Conservation (phyloP, 129 eudicot genomes). For the Glebionis coronaria region DNA sequence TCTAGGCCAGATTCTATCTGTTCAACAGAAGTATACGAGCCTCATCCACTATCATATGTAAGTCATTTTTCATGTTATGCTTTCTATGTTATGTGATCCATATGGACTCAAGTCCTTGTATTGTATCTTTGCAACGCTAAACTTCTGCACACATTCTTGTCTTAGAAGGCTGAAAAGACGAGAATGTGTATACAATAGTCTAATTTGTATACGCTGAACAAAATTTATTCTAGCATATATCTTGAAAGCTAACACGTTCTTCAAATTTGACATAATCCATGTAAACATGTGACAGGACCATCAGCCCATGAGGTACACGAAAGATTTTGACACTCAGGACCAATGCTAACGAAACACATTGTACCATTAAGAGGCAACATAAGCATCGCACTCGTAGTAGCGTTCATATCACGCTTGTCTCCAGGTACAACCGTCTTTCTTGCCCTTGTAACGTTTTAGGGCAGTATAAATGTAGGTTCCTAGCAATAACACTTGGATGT, state of each 20-base stretch:
- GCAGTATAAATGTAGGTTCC: background rate
- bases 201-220: no score
- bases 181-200: no score
- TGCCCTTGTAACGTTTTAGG: background rate
- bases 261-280: background rate
- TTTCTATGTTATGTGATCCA: no score
- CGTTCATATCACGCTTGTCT: conserved; percentile 42
- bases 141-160: no score
- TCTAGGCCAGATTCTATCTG: conserved; percentile 30
- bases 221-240: background rate
- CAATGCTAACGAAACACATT: conserved; percentile 33
- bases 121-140: no score
- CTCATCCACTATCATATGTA: conserved; percentile 39
- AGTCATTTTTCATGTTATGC: conserved; percentile 29
- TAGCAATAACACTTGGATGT: conserved; percentile 2
- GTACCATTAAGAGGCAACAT: conserved; percentile 21
- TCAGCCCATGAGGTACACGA: conserved; percentile 20
- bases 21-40: conserved; percentile 31
- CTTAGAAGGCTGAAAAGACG: no score
- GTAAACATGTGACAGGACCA: conserved; percentile 29
- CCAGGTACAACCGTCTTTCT: conserved; percentile 31
- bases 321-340: conserved; percentile 34
- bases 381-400: conserved; percentile 23
- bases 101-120: no score
- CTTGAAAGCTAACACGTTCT: no score